Conservation (phyloP, 225 moss, liverwort and hornwort species). For the Thuidium tamariscinum region DNA sequence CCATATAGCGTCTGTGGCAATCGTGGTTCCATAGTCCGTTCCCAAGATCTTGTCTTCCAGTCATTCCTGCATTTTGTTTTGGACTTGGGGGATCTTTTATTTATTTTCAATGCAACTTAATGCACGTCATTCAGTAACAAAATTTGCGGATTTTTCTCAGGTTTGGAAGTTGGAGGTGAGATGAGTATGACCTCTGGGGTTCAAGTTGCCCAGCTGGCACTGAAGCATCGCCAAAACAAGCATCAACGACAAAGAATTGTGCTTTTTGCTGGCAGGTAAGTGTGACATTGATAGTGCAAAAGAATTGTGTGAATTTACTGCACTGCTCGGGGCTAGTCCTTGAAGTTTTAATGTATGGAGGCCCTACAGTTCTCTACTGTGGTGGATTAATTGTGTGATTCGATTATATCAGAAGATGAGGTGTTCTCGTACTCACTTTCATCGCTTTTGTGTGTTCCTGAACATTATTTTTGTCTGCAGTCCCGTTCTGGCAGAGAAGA, state of each 20-base stretch:
- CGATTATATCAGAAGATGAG: not conserved
- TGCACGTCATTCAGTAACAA: not conserved
- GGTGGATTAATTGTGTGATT: not conserved
- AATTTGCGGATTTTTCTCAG: constrained; percentile 11
- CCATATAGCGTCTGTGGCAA: not conserved
- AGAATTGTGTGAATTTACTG: not conserved
- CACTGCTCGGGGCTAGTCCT: not conserved
- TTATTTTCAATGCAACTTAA: not conserved
- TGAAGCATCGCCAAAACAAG: constrained; percentile 97
- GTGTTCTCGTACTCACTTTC: not conserved
- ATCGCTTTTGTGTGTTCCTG: not conserved
- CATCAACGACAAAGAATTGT: constrained; percentile 94
- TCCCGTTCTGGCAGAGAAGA: constrained; percentile 83
- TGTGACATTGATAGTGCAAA: not conserved
- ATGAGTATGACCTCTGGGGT: constrained; percentile 95
- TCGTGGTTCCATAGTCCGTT: not conserved
- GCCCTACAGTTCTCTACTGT: not conserved
- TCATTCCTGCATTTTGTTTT: not conserved
- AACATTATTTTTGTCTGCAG: constrained; percentile 38
- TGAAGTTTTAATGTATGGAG: not conserved
- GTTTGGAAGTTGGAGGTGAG: constrained; percentile 86
- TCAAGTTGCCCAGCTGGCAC: constrained; percentile 87
- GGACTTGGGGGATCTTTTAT: not conserved
- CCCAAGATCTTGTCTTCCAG: not conserved
- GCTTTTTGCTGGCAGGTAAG: constrained; percentile 92